Evolutionary conservation across 208 protist species (phyloP), one percentile per base, ranked within the genome.

Genomic region (Leptomonas seymouri): DNA sequence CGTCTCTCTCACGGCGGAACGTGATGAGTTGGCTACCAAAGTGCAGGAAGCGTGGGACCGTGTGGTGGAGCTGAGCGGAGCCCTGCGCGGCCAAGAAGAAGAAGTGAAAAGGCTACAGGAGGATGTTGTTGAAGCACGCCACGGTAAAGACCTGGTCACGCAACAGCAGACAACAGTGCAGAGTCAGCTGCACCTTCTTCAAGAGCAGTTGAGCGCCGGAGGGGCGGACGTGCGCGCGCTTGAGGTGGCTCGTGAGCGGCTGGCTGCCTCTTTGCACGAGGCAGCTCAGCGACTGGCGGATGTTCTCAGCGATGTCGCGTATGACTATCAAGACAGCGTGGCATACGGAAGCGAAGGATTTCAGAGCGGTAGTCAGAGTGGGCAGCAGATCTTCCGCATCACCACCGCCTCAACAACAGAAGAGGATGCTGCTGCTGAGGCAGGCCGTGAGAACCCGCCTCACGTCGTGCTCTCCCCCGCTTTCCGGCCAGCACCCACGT

Each of bases 31-130:
- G 16, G 67, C 78, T 28, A 69, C 23, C 15, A 85, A 85, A 58
- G 69, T 93, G 53, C 68, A 71, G 44, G 87, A 90, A 28, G 85
- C 84, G 50, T 93, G 90, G 87, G 31, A 76, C 23, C 74, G 57
- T 18, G 76, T 89, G 12, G 86, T 83, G 8, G 67, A 63, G 28
- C 34, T 90, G 39, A 60, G 71, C 18, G 66, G 78, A 15, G 54
- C 63, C 0, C 67, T 80, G 51, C 61, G 54, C 25, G 44, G 25
- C 54, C 66, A 61, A 41, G 71, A 91, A 14, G 72, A 20, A 28
- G 76, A 58, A 1, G 67, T 71, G 36, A 62, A 59, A 14, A 44
- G 34, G 21, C 49, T 87, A 49, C 59, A 87, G 44, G 59, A 28
- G 20, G 65, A 76, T n/a, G 49, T 82, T 11, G 57, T 28, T 21